These are phyloP conservation scores for Ruellia speciosa DNA, from an alignment of 305 asterid genomes.

Conservation along the genomic window DNA sequence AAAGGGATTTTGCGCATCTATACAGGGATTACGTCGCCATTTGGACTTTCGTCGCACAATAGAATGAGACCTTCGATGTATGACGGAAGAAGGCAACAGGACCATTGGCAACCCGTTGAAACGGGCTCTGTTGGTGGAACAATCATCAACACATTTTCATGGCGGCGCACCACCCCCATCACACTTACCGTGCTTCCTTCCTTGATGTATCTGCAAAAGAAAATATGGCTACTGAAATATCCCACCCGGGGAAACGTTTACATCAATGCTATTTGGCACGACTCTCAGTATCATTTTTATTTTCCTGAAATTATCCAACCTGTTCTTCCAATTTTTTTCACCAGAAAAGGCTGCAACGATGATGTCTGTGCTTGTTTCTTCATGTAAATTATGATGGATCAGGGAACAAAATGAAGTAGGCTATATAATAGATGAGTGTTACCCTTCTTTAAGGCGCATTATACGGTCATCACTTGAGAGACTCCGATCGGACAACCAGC, in stretches of 20 bases:
- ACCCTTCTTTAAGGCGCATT: constrained; percentile 64
- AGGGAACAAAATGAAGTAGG: no score
- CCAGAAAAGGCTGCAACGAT: no score
- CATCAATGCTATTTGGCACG: no score
- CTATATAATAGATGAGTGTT: neutral
- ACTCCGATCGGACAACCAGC: constrained; percentile 51
- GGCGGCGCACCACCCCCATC: constrained; percentile 54
- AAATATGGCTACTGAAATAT: no score
- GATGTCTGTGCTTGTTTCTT: no score
- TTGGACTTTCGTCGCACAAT: constrained; percentile 39
- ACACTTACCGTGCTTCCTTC: constrained; percentile 71
- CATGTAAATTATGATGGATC: no score
- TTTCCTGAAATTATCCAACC: no score
- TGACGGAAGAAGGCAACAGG: constrained; percentile 45
- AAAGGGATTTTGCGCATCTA: constrained; percentile 18
- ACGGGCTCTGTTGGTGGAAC: constrained; percentile 40
- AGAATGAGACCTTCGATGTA: constrained; percentile 50
- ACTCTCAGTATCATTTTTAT: no score
- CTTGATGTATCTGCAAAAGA: constrained; percentile 42
- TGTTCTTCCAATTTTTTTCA: no score
- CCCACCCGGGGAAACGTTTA: no score
- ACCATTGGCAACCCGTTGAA: constrained; percentile 48
- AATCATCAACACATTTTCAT: constrained; percentile 59
- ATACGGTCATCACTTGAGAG: constrained; percentile 47
- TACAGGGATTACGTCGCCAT: constrained; percentile 51